Conservation (phyloP, 2,329 filamentous ascomycete genomes). For the Beauveria medogensis region DNA sequence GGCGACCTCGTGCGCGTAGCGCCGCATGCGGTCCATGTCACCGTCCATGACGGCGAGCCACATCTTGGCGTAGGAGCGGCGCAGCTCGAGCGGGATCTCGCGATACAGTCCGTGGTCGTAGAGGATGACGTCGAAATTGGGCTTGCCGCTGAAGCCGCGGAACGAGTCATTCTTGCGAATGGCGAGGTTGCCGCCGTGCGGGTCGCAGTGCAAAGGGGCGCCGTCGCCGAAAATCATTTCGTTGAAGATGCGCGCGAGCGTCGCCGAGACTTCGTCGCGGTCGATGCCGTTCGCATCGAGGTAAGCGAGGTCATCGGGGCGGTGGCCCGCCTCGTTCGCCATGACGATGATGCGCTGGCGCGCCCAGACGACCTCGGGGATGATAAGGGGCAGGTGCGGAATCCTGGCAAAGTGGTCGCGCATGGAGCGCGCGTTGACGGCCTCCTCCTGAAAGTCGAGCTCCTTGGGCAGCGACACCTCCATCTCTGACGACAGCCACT, state of each 20-base stretch:
- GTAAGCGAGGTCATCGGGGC: constrained; percentile 82
- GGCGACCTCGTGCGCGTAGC: constrained; percentile 81
- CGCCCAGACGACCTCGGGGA: constrained; percentile 85
- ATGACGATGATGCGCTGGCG: constrained; percentile 87
- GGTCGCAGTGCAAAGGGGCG: constrained; percentile 91
- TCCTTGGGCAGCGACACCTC: constrained; percentile 84
- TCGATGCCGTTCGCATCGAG: constrained; percentile 82
- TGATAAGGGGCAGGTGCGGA: constrained; percentile 69
- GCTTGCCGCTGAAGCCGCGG: constrained; percentile 37
- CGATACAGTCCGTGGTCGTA: constrained; percentile 97
- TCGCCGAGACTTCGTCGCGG: constrained; percentile 89
- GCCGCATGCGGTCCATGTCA: constrained; percentile 77
- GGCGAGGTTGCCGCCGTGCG: constrained; percentile 92
- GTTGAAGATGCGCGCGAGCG: constrained; percentile 89
- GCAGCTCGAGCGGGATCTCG: constrained; percentile 71
- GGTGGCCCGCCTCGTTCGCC: constrained; percentile 80
- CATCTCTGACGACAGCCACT: constrained; percentile 93
- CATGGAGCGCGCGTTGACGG: constrained; percentile 71
- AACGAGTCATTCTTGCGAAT: constrained; percentile 66
- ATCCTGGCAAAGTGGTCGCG: constrained; percentile 72
- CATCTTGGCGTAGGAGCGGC: constrained; percentile 87
- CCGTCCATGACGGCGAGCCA: constrained; percentile 94
- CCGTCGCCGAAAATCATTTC: constrained; percentile 96
- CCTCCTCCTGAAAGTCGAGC: constrained; percentile 81
- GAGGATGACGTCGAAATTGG: constrained; percentile 90